Conservation (phyloP, 805 yeast species). For the Ascoidea rubescens region DNA sequence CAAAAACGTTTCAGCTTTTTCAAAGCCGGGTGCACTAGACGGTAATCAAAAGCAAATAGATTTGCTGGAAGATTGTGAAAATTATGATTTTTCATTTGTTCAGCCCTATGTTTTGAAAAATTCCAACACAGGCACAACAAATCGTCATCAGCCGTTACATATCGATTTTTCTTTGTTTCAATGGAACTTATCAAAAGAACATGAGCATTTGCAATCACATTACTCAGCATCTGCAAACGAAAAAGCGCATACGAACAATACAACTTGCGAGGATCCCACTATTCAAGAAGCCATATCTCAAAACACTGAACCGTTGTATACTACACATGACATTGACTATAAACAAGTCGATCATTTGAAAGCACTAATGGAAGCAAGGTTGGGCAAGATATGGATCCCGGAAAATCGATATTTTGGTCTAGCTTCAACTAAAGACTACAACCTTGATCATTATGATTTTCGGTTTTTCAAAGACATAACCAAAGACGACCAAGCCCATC, state of each 20-base stretch:
- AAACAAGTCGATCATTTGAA: background rate
- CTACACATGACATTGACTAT: no score
- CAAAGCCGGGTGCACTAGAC: no score
- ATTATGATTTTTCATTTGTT: background rate
- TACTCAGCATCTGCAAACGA: no score
- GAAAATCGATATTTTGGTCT: background rate
- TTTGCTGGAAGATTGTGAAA: background rate
- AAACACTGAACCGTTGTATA: background rate
- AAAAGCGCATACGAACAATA: background rate
- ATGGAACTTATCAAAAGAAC: background rate
- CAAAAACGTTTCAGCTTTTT: no score
- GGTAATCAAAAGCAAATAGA: no score
- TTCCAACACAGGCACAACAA: background rate
- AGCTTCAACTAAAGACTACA: background rate
- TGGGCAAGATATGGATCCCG: background rate
- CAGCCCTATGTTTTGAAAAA: background rate
- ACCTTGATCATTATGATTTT: conserved; percentile 35
- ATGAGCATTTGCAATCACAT: no score
- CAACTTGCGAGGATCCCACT: background rate
- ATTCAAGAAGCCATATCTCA: background rate
- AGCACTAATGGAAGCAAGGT: background rate
- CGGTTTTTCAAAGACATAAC: conserved; percentile 42
- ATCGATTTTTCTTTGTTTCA: background rate
- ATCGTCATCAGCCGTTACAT: background rate
- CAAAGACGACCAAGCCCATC: conserved; percentile 25